Evolutionary conservation across 2,329 filamentous ascomycete species (phyloP), one percentile per base, ranked within the genome.

Genomic region (Botrytis paeoniae): DNA sequence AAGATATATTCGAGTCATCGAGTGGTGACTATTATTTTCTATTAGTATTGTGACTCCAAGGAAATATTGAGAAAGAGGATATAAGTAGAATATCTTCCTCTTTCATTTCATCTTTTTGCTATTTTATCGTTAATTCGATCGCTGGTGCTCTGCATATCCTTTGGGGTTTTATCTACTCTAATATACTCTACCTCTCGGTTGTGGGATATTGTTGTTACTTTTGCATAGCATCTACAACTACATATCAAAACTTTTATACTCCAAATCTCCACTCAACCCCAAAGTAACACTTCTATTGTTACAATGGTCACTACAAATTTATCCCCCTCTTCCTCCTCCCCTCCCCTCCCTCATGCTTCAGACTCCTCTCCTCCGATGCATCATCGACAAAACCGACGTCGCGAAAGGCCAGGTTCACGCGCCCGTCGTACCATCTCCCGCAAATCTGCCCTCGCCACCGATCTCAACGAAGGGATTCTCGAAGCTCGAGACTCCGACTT

Each of bases 381-480:
- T 45, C 78, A 80, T 60, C 78, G 79, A 35, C 78, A 78, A 64
- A 80, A 80, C 29, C 73, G 78, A 37, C 78, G 79, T 41, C 74
- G 79, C 69, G 79, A 81, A 74, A 76, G 79, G 54, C 79, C 79
- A 43, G 79, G 79, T 51, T 78, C 79, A 22, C 73, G 79, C 22
- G 77, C 78, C 57, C 79, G 78, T 60, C 77, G 79, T n/a, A 76
- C 76, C 14, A 74, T 78, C 18, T 77, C 75, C 54, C 77, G 78
- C 62, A 79, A 78, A 70, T 72, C 75, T 22, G 76, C 73, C 62
- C 69, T 78, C 12, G 73, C 76, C 60, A 66, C 73, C 39, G 79
- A 80, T 48, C 75, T 71, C 64, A 66, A 73, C 32, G 79, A 80
- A 75, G 77, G 77, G 6, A 71, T 79, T 20, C 73, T 76, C 22